phyloP scores from a whole-genome alignment of 1,284 basidiomycete genomes.

The Abortiporus biennis region DNA sequence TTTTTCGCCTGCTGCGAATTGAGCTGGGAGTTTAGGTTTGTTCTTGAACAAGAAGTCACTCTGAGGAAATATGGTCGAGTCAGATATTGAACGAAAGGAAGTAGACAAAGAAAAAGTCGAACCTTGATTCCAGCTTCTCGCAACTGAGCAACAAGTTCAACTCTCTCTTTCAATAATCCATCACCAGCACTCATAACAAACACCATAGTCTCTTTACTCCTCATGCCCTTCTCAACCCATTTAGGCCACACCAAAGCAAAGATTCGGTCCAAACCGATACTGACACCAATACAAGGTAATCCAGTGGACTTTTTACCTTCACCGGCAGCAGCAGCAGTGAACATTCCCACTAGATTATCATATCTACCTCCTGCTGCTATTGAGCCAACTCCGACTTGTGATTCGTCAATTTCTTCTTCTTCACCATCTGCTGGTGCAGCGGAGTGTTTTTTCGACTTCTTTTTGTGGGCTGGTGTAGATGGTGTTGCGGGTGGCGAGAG shows the following conservation, averaged over 20 bases:
- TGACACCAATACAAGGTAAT: constrained; percentile 92
- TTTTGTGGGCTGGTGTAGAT: constrained; percentile 19
- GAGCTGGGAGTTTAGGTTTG: constrained; percentile 83
- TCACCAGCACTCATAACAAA: constrained; percentile 94
- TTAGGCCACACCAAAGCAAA: constrained; percentile 90
- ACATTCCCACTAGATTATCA: constrained; percentile 95
- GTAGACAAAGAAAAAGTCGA: constrained; percentile 13
- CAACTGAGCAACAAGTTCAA: constrained; percentile 78
- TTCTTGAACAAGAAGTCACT: constrained; percentile 92
- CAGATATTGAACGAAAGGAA: neutral
- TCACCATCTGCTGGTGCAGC: constrained; percentile 49
- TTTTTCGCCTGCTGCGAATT: constrained; percentile 89
- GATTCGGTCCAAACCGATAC: constrained; percentile 93
- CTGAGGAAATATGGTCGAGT: constrained; percentile 31
- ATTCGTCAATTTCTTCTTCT: constrained; percentile 91
- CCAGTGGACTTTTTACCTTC: constrained; percentile 61
- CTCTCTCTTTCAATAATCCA: constrained; percentile 83
- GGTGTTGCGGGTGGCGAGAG: too few species aligned
- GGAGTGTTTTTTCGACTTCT: constrained; percentile 49
- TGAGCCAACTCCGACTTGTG: constrained; percentile 90
- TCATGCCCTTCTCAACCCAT: constrained; percentile 70
- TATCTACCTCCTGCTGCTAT: constrained; percentile 97
- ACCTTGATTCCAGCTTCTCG: constrained; percentile 90
- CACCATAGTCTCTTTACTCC: constrained; percentile 91
- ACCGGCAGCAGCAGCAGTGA: constrained; percentile 74